These are phyloP conservation scores for Xylaria polymorpha DNA, from an alignment of 2,329 filamentous ascomycete genomes.

Conservation along the genomic window DNA sequence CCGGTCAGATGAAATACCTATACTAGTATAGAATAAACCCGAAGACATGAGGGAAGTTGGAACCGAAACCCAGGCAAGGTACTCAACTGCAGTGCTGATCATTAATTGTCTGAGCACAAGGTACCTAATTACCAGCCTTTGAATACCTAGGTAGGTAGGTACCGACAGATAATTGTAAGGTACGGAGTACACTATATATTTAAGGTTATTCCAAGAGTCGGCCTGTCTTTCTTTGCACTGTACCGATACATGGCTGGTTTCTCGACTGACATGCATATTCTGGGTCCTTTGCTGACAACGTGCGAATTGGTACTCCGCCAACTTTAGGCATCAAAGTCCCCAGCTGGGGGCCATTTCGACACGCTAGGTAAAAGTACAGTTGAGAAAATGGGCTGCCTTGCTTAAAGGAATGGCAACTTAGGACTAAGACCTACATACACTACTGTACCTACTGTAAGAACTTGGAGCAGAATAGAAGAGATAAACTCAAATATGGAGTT, in stretches of 20 bases:
- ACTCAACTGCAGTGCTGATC: background rate
- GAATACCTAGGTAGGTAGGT: too few relatives aligned
- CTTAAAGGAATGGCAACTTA: background rate
- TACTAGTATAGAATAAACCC: background rate
- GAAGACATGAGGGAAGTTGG: background rate
- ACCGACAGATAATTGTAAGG: too few relatives aligned
- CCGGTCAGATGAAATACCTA: too few relatives aligned
- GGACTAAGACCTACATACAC: background rate
- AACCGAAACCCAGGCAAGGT: background rate
- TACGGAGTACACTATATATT: background rate
- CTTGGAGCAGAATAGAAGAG: background rate
- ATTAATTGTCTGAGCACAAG: background rate
- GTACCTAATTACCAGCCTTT: too few relatives aligned
- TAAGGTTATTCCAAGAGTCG: constrained; percentile 20
- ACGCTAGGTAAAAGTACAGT: background rate
- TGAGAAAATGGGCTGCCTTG: background rate
- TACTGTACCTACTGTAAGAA: too few relatives aligned
- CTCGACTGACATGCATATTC: background rate
- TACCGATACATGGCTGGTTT: constrained; percentile 10
- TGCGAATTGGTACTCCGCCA: constrained; percentile 32
- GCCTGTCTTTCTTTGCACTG: constrained; percentile 1
- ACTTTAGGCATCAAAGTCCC: background rate
- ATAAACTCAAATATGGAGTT: background rate
- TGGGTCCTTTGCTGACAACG: constrained; percentile 32
- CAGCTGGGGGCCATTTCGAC: constrained; percentile 19